A percentile compares a stretch with the other conserved stretches of the same genome.
phyloP scores from a whole-genome alignment of 306 rosid species.

The Senna tora region DNA sequence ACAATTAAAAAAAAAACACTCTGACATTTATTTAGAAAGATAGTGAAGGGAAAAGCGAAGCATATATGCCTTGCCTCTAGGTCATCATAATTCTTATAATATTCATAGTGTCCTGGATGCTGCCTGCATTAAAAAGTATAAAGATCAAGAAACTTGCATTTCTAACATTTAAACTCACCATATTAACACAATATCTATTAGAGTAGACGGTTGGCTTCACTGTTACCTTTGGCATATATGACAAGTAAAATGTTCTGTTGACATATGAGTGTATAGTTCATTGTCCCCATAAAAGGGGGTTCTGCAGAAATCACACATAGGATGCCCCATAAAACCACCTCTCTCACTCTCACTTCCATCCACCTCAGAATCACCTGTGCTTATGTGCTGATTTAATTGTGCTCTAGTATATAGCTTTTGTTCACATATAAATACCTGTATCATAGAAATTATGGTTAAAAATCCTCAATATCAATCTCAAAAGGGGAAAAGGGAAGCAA shows the following conservation, averaged over 20 bases:
- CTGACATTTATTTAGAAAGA: conserved; percentile 4
- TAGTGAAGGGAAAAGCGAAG: conserved; percentile 16
- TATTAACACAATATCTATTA: not conserved
- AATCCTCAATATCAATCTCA: conserved; percentile 16
- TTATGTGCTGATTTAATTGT: conserved; percentile 80
- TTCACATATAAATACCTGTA: conserved; percentile 88
- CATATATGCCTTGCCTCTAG: conserved; percentile 73
- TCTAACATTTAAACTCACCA: conserved; percentile 22
- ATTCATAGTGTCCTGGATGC: conserved; percentile 85
- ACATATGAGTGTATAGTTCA: conserved; percentile 87
- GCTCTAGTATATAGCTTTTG: conserved; percentile 85
- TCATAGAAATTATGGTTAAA: conserved; percentile 32
- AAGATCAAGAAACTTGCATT: conserved; percentile 25
- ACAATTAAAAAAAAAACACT: conserved; percentile 9
- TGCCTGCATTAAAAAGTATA: conserved; percentile 61
- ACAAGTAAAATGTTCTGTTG: conserved; percentile 91
- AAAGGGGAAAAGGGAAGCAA: not conserved
- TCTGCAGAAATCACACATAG: conserved; percentile 86
- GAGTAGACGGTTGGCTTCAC: conserved; percentile 10
- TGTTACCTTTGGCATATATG: conserved; percentile 92
- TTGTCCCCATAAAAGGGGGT: conserved; percentile 92
- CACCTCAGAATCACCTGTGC: conserved; percentile 88
- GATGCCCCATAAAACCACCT: conserved; percentile 98
- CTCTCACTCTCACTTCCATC: conserved; percentile 98
- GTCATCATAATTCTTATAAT: conserved; percentile 89